These are phyloP conservation scores for Ceratobasidium papillatum DNA, from an alignment of 1,284 basidiomycete genomes.

Conservation along the genomic window DNA sequence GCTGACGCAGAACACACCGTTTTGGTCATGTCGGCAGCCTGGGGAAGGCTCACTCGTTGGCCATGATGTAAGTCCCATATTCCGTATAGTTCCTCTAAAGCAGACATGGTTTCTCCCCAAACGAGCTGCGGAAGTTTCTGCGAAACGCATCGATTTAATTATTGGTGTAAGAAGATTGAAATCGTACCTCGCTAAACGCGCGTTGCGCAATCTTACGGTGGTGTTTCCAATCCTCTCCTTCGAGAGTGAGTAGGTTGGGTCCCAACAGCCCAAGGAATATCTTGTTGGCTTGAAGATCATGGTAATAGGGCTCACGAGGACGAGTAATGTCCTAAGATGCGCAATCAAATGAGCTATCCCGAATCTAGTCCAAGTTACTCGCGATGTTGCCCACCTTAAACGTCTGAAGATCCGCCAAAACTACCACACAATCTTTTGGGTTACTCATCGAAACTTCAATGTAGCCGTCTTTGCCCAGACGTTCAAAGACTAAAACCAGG, in stretches of 20 bases:
- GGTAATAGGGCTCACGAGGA: background rate
- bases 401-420: background rate
- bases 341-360: too few species aligned
- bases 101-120: background rate
- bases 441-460: constrained; percentile 1
- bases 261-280: constrained; percentile 21
- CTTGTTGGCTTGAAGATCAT: background rate
- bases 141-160: background rate
- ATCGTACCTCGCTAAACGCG: constrained; percentile 31
- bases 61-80: background rate
- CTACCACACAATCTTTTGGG: background rate
- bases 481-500: background rate
- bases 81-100: background rate
- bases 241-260: constrained; percentile 22
- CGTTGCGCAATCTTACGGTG: constrained; percentile 37
- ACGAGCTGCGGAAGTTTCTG: constrained; percentile 9
- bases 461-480: constrained; percentile 8
- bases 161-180: background rate
- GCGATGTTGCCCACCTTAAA: background rate
- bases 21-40: background rate
- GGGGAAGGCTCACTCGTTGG: background rate
- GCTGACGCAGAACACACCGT: too few species aligned
- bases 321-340: constrained; percentile 2
- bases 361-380: too few species aligned
- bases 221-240: constrained; percentile 27